A percentile compares a stretch with the other conserved stretches of the same genome.
These are phyloP conservation scores for Bromus sterilis DNA, from an alignment of 176 grass and related monocot genomes.

Conservation along the genomic window DNA sequence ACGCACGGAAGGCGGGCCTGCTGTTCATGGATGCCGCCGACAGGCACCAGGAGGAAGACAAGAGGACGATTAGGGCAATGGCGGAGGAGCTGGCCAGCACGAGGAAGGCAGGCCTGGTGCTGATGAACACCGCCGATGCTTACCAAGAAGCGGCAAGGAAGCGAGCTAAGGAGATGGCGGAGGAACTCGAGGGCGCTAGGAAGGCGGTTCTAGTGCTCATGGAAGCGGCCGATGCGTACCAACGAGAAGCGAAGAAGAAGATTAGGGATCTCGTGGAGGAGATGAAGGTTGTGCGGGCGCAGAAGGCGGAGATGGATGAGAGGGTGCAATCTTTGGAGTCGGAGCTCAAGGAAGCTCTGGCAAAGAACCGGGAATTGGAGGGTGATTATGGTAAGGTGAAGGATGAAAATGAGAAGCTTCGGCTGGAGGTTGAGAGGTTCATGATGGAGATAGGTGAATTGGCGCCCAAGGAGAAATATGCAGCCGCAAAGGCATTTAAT, in stretches of 20 bases:
- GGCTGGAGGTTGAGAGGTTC: neutral
- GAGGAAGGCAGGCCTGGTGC: neutral
- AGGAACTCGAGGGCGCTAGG: neutral
- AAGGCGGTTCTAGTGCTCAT: neutral
- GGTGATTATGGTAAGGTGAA: neutral
- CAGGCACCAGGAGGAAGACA: neutral
- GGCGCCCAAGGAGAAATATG: neutral
- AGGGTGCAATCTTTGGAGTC: neutral
- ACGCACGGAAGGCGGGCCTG: neutral
- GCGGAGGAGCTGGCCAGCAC: neutral
- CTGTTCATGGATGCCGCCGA: neutral
- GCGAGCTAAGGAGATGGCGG: neutral
- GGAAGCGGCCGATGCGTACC: neutral
- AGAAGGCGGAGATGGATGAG: neutral
- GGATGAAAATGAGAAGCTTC: neutral
- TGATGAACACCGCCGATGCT: neutral
- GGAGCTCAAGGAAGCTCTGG: neutral
- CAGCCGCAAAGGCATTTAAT: neutral
- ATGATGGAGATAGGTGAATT: neutral
- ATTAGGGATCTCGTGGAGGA: neutral
- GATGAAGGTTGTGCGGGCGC: neutral
- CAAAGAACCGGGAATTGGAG: neutral
- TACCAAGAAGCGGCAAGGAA: conserved; percentile 3
- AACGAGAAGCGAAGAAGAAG: neutral
- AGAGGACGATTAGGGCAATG: neutral